Conservation (phyloP, 139 green algal genomes). For the Penium margaritaceum region DNA sequence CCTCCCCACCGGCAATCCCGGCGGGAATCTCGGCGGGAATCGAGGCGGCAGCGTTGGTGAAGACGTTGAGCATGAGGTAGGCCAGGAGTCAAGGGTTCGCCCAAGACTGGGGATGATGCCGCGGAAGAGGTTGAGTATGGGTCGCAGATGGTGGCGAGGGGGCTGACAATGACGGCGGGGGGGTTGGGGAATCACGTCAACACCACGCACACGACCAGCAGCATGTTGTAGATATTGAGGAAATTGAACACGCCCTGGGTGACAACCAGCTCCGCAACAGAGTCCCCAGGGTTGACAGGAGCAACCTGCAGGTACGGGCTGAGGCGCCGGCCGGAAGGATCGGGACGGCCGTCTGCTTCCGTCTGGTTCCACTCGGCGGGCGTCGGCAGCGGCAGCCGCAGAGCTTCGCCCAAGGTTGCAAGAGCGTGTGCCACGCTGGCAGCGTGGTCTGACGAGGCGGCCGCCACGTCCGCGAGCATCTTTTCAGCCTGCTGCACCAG, state of each 20-base stretch:
- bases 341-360: neutral
- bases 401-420: neutral
- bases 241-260: slow-evolving; percentile 55
- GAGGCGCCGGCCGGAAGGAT: neutral
- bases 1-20: neutral
- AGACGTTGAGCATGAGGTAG: slow-evolving; percentile 65
- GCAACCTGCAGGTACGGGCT: slow-evolving; percentile 45
- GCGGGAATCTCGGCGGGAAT: slow-evolving; percentile 41
- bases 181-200: slow-evolving; percentile 95
- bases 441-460: neutral
- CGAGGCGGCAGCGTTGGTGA: slow-evolving; percentile 43
- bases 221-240: slow-evolving; percentile 86
- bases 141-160: slow-evolving; percentile 78
- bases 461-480: slow-evolving; percentile 4
- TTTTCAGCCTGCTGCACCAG: no score
- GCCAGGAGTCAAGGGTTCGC: slow-evolving; percentile 85
- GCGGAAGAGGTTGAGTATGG: slow-evolving; percentile 96
- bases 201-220: slow-evolving; percentile 82
- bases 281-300: slow-evolving; percentile 86
- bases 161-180: slow-evolving; percentile 64
- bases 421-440: neutral
- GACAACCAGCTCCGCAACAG: slow-evolving; percentile 77
- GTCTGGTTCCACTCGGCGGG: no score
- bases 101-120: slow-evolving; percentile 91
- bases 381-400: neutral